These are phyloP conservation scores for Penicillium salamii DNA, from an alignment of 495 filamentous ascomycete genomes.

Conservation along the genomic window DNA sequence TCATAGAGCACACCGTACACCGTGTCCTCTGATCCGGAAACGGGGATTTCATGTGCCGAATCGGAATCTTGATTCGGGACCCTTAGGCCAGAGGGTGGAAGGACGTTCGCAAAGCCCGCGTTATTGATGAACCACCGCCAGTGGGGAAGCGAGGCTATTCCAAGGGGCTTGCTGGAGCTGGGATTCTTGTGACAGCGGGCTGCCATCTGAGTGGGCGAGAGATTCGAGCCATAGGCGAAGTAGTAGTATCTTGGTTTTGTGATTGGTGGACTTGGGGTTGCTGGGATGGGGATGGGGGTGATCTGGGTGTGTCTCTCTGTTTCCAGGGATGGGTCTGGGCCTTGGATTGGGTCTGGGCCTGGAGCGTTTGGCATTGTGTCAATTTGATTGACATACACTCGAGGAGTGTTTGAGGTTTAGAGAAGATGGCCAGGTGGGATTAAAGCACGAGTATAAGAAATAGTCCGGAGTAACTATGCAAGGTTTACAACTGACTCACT, in stretches of 20 bases:
- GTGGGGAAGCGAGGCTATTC: constrained; percentile 43
- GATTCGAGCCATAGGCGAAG: constrained; percentile 74
- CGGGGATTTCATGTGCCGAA: constrained; percentile 16
- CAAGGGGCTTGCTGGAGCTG: constrained; percentile 45
- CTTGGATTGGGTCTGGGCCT: background rate
- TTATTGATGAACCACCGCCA: constrained; percentile 68
- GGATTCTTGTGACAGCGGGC: constrained; percentile 56
- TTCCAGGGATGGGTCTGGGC: background rate
- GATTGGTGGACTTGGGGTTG: background rate
- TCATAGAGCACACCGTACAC: constrained; percentile 64
- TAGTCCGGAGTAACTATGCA: too few relatives aligned
- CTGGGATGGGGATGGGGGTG: background rate
- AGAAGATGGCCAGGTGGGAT: too few relatives aligned
- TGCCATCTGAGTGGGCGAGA: constrained; percentile 65
- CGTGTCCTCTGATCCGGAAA: constrained; percentile 23
- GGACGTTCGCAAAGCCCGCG: constrained; percentile 68
- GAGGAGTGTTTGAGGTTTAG: background rate
- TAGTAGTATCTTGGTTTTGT: constrained; percentile 43
- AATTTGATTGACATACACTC: background rate
- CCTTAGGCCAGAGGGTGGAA: constrained; percentile 35
- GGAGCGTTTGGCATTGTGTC: background rate
- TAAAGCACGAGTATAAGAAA: too few relatives aligned
- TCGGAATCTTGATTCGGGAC: constrained; percentile 20
- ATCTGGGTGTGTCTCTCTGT: constrained; percentile 7
- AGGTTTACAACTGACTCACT: too few relatives aligned